phyloP scores from a whole-genome alignment of 202 grass and related monocot species.

The Zoysia matrella region DNA sequence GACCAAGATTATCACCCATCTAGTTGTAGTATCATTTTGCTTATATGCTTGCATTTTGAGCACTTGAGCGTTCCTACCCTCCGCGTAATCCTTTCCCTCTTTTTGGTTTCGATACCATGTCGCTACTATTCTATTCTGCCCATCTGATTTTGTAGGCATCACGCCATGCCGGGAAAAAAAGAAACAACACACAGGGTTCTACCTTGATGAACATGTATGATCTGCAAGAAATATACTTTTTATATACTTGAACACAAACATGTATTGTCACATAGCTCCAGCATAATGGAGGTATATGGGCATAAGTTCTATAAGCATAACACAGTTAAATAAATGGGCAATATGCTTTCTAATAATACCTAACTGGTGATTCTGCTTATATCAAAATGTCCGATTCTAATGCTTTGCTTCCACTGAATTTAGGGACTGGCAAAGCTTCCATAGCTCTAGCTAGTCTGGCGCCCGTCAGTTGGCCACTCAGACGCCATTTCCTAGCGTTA shows the following conservation, averaged over 20 bases:
- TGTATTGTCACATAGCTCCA: no score
- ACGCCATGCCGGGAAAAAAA: no score
- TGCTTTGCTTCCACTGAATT: neutral
- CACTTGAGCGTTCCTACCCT: no score
- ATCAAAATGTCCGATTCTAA: conserved; percentile 26
- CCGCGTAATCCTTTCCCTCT: neutral
- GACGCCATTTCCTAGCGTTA: conserved; percentile 26
- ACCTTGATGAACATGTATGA: no score
- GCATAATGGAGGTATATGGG: neutral
- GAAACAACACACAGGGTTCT: no score
- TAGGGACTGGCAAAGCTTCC: neutral
- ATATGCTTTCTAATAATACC: conserved; percentile 41
- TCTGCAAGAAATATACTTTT: neutral
- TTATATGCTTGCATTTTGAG: neutral
- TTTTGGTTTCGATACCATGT: neutral
- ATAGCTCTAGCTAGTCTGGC: conserved; percentile 8
- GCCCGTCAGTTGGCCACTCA: conserved; percentile 16
- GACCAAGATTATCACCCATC: conserved; percentile 5
- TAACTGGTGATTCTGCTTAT: conserved; percentile 22
- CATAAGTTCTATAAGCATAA: conserved; percentile 26
- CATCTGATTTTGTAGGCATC: neutral
- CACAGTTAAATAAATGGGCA: conserved; percentile 29
- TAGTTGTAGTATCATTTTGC: neutral
- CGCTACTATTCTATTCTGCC: neutral
- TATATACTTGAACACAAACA: neutral